phyloP scores from a whole-genome alignment of 257 asterid species.

The Gentiana macrophylla region DNA sequence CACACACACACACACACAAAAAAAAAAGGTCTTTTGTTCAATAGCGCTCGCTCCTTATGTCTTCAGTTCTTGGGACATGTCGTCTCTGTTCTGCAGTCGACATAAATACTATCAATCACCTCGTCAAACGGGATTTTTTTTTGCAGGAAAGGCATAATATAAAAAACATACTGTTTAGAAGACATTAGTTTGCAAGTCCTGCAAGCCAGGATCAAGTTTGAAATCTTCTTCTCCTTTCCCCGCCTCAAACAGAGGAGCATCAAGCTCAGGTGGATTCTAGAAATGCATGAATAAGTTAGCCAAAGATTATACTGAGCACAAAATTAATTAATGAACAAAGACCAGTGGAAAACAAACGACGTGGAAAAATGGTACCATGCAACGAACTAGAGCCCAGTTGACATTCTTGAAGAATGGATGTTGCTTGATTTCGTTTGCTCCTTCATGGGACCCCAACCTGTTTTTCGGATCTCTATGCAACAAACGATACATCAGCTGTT shows the following conservation, averaged over 20 bases:
- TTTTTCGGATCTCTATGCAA: constrained; percentile 88
- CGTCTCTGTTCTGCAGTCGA: no score
- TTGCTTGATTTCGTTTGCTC: constrained; percentile 78
- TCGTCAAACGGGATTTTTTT: no score
- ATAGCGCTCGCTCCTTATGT: no score
- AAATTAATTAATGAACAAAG: background rate
- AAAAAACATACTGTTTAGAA: constrained; percentile 41
- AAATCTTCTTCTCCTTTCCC: constrained; percentile 34
- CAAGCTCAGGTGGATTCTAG: constrained; percentile 76
- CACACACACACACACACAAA: no score
- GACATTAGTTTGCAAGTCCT: constrained; percentile 75
- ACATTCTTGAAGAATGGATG: constrained; percentile 86
- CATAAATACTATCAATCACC: no score
- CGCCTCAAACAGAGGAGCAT: constrained; percentile 32
- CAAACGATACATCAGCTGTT: constrained; percentile 77
- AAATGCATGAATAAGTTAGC: constrained; percentile 12
- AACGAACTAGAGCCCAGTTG: constrained; percentile 90
- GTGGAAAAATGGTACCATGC: constrained; percentile 45
- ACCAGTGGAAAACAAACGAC: background rate
- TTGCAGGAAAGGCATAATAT: background rate
- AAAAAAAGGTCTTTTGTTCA: no score
- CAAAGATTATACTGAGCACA: background rate
- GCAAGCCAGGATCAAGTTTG: constrained; percentile 48
- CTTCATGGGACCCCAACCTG: constrained; percentile 89
- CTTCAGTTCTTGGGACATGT: no score